Evolutionary conservation across 1,284 basidiomycete genomes (phyloP), one percentile per base, ranked within the genome.

Genomic region (Ustilago nuda): DNA sequence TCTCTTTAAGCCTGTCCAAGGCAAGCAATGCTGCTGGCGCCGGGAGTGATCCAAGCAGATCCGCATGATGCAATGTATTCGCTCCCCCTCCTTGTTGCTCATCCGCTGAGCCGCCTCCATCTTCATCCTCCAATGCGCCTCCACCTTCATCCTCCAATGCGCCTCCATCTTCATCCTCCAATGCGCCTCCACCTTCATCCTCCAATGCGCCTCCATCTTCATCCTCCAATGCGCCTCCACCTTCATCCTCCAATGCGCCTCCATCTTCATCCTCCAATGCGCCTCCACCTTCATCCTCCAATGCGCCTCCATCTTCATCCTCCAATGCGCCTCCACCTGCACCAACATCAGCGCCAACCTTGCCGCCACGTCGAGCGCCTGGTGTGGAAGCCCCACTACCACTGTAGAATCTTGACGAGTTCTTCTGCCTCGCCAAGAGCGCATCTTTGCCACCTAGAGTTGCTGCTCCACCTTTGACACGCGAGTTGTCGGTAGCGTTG

Each of bases 301-400:
- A n/a, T n/a, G n/a, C 70, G 11, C 53, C 53, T 23, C 19, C 53
- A 15, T 55, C 53, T 37, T 61, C 58, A 13, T 43, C 58, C 8
- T 30, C 50, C 15, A 45, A 58, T 13, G 32, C 54, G 8, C 30
- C 62, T 5, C 46, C 54, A 2, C 15, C 46, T 11, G 8, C 53
- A 41, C 35, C 48, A 7, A 27, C 30, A 32, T 53, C 51, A 9
- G 48, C 48, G 3, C 48, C 60, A 8, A 19, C 52, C 4, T 56
- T 41, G 30, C 41, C 59, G 2, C 37, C 46, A 9, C 69, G 54
- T 33, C 37, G 46, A 19, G 71, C 61, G 23, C 71, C 71, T 3
- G 73, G 73, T 6, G 73, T 76, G 5, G 61, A 65, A 12, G 68
- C 73, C 2, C 73, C 73, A 41, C 73, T 76, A 3, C 73, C 73